Evolutionary conservation across 352 stramenopile genomes (phyloP), one percentile per base, ranked within the genome.

Genomic region (Globisporangium mamillatum): DNA sequence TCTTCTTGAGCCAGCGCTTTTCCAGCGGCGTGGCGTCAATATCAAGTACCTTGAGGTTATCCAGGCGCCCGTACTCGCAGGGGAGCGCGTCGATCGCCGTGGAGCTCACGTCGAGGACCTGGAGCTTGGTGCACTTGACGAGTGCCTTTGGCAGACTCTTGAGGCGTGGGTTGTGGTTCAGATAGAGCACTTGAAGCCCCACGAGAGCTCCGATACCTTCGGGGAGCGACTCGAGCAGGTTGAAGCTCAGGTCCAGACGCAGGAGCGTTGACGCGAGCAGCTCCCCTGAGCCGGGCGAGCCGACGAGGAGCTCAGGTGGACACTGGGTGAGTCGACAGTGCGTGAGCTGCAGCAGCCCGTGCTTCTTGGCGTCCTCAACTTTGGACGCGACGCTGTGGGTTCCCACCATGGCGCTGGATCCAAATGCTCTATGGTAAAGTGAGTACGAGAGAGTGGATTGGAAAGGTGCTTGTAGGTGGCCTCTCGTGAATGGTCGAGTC

Each of bases 81-180:
- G 90, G 90, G 14, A 97, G 67, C 48, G 77, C 74, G 1, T 64
- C 22, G 5, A 98, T 68, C 25, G 72, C 74, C n/a, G 92, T 95
- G 14, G 67, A 68, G 29, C 87, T 90, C 32, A 80, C 75, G 60
- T 97, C 91, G 5, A 97, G 59, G 16, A 95, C 80, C 44, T 82
- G 75, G 3, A 97, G 81, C 16, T 86, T 78, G 2, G 60, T 52
- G 65, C 89, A 97, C 25, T 86, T 67, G 18, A 78, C 71, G 18
- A 97, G 74, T 34, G 89, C 60, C 3, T 67, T 36, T 3, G 89
- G 88, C 4, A 97, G 57, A 0, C 53, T 48, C 24, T 64, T 57
- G 3, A 97, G 80, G 7, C 71, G 67, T 5, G 86, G 88, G 60
- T 97, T 97, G 62, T 93, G 77, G 66, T 93, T 95, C 32, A 97